Conservation (phyloP, 2,329 filamentous ascomycete species). For the Podosphaera aphanis region DNA sequence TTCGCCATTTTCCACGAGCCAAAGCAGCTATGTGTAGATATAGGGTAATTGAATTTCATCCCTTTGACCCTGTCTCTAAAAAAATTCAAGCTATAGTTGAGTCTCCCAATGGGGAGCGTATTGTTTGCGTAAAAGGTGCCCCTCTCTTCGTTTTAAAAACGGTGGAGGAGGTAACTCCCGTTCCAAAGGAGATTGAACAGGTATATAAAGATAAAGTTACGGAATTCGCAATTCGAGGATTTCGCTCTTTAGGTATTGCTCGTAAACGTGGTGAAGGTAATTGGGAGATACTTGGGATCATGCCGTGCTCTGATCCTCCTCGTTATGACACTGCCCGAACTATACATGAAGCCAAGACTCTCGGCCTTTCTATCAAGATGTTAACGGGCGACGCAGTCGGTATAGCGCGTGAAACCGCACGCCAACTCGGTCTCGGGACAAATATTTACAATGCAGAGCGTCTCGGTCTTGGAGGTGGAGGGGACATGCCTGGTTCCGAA, state of each 20-base stretch:
- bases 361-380: conserved; percentile 88
- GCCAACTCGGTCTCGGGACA: conserved; percentile 73
- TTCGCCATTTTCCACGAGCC: conserved; percentile 60
- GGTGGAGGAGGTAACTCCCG: conserved; percentile 62
- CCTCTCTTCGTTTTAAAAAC: conserved; percentile 72
- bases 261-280: conserved; percentile 60
- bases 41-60: conserved; percentile 63
- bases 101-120: conserved; percentile 61
- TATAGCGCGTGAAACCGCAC: conserved; percentile 77
- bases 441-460: conserved; percentile 89
- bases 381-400: conserved; percentile 85
- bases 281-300: conserved; percentile 86
- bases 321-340: conserved; percentile 79
- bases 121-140: conserved; percentile 77
- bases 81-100: conserved; percentile 71
- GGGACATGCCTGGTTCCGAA: conserved; percentile 82
- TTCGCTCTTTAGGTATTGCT: conserved; percentile 80
- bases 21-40: conserved; percentile 64
- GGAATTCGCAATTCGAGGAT: conserved; percentile 79
- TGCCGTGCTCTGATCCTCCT: conserved; percentile 82
- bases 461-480: conserved; percentile 70
- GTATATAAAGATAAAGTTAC: conserved; percentile 84
- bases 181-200: conserved; percentile 53
- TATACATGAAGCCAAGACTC: conserved; percentile 67
- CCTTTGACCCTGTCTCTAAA: conserved; percentile 84